Base-by-base conservation (phyloP, 345 rosid genomes). In the Euphorbia peplus region DNA sequence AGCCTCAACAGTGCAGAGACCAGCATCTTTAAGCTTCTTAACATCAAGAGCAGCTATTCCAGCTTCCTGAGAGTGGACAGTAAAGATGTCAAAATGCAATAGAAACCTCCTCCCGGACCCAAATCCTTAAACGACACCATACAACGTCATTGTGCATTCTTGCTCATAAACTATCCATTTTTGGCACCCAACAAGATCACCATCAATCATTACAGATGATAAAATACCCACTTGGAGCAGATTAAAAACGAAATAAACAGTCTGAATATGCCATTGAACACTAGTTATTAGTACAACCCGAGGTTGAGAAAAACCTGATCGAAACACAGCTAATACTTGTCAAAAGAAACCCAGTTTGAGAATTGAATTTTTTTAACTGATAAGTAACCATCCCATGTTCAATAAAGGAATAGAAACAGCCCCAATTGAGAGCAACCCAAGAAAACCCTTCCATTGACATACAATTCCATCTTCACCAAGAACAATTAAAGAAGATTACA, bases 1-100 rank as follows among this genome's bases (percentile, higher is more conserved):
- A 75, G 95, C 82, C 80, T 91, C 99, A 30, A 95, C 97, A 12
- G 96, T 95, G 67, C 96, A 95, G 60, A 95, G 87, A 67, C 95
- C 99, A 4, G 90, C 95, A 77, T 91, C 97, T 75, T 85, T 95
- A 65, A 90, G 93, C 86, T 95, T 95, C 84, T 95, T 91, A 48
- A 91, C 72, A 32, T 95, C 99, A 11, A 91, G 74, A 46, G 97
- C 75, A 73, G 97, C 97, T 4, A 95, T 90, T 68, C 97, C 97
- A 0, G 96, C 84, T 2, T 84, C 87, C 99, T 95, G 67, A 44
- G 76, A 44, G 80, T 55, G 18, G 69, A 71, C 48, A 60, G 29
- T 46, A 65, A 47, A 46, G 21, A 53, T 13, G 70, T 77, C 72
- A 74, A 29, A 67, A 24, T 24, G 63, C 51, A 56, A 19, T 54